Base-by-base conservation (phyloP, 116 monocot species). In the Zostera marina region DNA sequence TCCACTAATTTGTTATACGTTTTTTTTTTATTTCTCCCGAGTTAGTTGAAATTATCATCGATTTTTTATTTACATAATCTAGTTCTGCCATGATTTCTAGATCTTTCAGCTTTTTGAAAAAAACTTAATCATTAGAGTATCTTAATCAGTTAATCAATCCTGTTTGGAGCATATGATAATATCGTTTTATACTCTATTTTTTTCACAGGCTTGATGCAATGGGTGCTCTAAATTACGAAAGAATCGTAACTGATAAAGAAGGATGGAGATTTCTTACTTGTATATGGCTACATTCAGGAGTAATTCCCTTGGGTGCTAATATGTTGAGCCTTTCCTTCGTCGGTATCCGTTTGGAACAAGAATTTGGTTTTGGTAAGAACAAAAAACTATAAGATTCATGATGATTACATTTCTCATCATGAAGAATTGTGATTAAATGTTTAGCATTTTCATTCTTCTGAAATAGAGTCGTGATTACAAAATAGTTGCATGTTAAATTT, bases 231-330 rank as follows among this genome's bases (percentile, higher is more conserved):
- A 70, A 81, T 63, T 73, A 68, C 45, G 71, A 56, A 26, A 78
- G 68, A 22, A 65, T 76, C 4, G 77, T 77, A 45, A 12, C 20
- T 9, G 68, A 65, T 8, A 56, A 70, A 41, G 65, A 86, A 68
- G 70, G 61, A 44, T 86, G 86, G 86, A 66, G 86, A 21, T 73
- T 86, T 9, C 59, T 86, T 54, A 58, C 78, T 23, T 86, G 81
- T 62, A 70, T 78, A 44, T 86, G 86, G 86, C 52, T 86, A 48
- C 86, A 86, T 61, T 81, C 72, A 19, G 86, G 86, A 5, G 62
- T 77, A 19, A 52, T 84, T 10, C 84, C 79, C 44, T 54, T 84
- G 52, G 59, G 68, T 47, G 76, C 73, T 22, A 84, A 84, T 57
- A 84, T 84, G 79, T 59, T 79, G 61, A 72, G 84, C 64, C 72